Base-by-base conservation (phyloP, 208 protist species). In the Crithidia expoeki region DNA sequence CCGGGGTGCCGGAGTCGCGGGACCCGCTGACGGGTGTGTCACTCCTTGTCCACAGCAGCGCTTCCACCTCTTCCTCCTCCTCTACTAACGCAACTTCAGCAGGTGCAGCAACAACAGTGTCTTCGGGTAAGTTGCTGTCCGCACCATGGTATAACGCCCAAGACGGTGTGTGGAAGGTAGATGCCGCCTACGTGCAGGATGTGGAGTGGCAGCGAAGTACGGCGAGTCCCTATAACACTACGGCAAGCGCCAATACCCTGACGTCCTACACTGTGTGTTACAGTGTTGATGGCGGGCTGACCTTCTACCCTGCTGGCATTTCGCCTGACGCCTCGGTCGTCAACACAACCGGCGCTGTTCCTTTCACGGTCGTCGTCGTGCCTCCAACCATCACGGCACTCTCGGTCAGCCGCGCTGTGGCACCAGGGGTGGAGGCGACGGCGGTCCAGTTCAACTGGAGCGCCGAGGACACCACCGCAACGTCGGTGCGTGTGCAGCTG, bases 201-300 rank as follows among this genome's bases (percentile, higher is more conserved):
- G 38, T 80, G 36, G 76, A 76, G 19, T 68, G 81, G 57, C 7
- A 34, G 16, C 42, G 61, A 25, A 11, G 51, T 16, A 19, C 52
- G 33, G 16, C 62, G 49, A n/a, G 5, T 21, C 11, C 28, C 0
- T 34, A 16, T n/a, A 44, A 44, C 38, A 44, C 38, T 14, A 44
- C 38, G 14, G 38, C 38, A 44, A 44, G 9, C 38, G 21, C 46
- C 2, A 30, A 0, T 12, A 14, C 40, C 28, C 40, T 68, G 51
- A 25, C 42, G 21, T 34, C 40, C 21, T 84, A 83, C 46, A 33
- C 52, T 21, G 32, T 90, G 28, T 93, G 88, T 63, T 90, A 83
- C 81, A 93, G 88, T 65, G 59, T 89, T 2, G 74, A 93, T 64
- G 61, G 61, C 30, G 88, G 88, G 10, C 62, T 90, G 16, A 82